phyloP scores from a whole-genome alignment of 2,329 filamentous ascomycete species.

The Clonostachys chloroleuca region DNA sequence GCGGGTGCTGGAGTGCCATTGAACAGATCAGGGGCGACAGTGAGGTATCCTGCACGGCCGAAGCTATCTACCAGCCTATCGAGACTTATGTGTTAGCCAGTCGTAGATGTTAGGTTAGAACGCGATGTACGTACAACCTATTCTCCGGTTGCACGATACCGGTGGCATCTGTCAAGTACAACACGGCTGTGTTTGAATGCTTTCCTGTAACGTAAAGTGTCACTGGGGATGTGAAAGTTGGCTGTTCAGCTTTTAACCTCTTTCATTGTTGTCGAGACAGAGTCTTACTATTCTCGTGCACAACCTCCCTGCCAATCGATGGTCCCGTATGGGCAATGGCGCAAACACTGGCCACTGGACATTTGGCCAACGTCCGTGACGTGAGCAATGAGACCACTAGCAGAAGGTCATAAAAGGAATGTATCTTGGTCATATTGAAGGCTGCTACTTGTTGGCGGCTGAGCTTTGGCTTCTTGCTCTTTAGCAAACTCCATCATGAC shows the following conservation, averaged over 20 bases:
- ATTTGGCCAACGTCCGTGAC: too few species aligned
- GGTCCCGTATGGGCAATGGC: not conserved
- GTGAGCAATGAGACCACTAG: too few species aligned
- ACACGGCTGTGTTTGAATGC: constrained; percentile 5
- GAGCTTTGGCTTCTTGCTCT: too few species aligned
- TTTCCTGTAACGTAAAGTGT: constrained; percentile 6
- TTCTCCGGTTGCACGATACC: constrained; percentile 11
- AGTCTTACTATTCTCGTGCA: not conserved
- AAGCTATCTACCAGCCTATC: constrained; percentile 15
- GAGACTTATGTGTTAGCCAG: not conserved
- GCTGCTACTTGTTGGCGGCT: too few species aligned
- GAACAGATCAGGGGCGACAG: constrained; percentile 17
- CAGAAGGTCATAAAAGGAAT: too few species aligned
- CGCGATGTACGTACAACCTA: constrained; percentile 3
- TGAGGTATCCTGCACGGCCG: constrained; percentile 16
- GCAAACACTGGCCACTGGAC: too few species aligned
- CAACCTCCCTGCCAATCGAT: not conserved
- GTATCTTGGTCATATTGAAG: too few species aligned
- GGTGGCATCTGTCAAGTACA: constrained; percentile 9
- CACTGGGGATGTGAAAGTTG: not conserved
- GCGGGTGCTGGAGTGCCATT: constrained; percentile 11
- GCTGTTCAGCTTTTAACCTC: too few species aligned
- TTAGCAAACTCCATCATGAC: too few species aligned
- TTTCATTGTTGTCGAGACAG: too few species aligned
- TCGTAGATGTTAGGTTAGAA: not conserved